Evolutionary conservation across 257 asterid genomes (phyloP).

Genomic region (Marsdenia floribunda): DNA sequence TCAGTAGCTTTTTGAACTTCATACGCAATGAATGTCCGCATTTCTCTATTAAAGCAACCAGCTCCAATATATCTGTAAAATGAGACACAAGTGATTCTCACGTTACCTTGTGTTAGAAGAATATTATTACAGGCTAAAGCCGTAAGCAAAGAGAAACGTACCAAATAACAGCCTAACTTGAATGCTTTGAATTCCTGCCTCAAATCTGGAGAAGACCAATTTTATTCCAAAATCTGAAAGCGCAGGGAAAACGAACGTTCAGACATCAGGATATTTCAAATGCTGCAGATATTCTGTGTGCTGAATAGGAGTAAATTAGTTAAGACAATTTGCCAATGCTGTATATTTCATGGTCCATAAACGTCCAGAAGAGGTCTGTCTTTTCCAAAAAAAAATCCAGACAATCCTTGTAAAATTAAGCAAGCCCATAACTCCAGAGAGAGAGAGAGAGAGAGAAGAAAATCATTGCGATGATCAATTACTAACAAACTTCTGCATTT

Average conservation of each 20-base stretch:
- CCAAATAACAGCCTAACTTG: constrained; percentile 56
- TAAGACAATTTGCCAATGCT: background rate
- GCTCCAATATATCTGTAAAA: constrained; percentile 23
- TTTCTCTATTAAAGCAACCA: constrained; percentile 19
- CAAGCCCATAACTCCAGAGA: background rate
- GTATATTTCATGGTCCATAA: background rate
- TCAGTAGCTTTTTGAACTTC: constrained; percentile 8
- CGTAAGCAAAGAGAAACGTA: constrained; percentile 13
- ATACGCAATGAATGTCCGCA: constrained; percentile 11
- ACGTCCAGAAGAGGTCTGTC: background rate
- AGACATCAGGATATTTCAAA: background rate
- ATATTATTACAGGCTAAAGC: background rate
- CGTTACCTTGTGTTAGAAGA: background rate
- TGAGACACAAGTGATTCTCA: background rate
- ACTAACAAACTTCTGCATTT: background rate
- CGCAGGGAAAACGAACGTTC: background rate
- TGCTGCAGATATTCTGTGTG: background rate
- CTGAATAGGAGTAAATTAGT: background rate
- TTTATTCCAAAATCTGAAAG: constrained; percentile 38
- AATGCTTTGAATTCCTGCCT: constrained; percentile 43
- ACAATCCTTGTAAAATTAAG: background rate
- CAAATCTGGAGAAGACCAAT: constrained; percentile 30
- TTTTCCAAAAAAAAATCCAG: background rate
- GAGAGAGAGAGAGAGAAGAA: background rate
- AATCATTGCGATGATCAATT: background rate